Evolutionary conservation across 768 basidiomycete genomes (phyloP), one percentile per base, ranked within the genome.

Genomic region (Podaxis mareebaensis): DNA sequence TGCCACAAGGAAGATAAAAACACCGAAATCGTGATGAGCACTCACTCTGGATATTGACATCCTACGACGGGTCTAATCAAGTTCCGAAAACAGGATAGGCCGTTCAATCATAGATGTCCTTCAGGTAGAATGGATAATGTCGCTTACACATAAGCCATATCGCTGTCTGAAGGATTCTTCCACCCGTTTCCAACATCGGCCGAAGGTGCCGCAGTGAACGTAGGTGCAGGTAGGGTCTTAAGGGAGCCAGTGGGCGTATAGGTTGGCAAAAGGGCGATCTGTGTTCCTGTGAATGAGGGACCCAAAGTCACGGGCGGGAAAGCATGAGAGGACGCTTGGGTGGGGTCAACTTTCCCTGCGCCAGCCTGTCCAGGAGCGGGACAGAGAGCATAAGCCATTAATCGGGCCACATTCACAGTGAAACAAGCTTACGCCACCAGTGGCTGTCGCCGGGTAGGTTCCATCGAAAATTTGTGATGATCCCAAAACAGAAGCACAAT

Each of bases 241-340:
- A 91, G 70, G 3, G 80, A 68, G 20, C 91, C 90, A 3, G 91
- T 91, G 3, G 85, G 79, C 4, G 90, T 91, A 72, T 92, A 93
- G 15, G 85, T 85, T 3, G 91, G 91, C 46, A 91, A 75, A 53
- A 78, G 71, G 10, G 79, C 68, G 49, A 85, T 77, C 56, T 83
- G 79, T 20, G 84, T 81, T n/a, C 79, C 84, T 63, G 82, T 79
- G 73, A 79, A 74, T 71, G 77, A 74, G 69, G 85, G 80, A 36
- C 78, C 79, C 58, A 92, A 76, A 4, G 82, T 79, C 22, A 84
- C 71, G 15, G 91, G 90, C 44, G 90, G 90, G 82, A 90, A 92
- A 30, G 81, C 67, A 71, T 85, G 79, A 40, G 79, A 74, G 13
- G 78, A 67, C 30, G 79, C 79, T 67, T 82, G 82, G 8, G 78